A percentile compares a stretch with the other conserved stretches of the same genome.
phyloP scores from a whole-genome alignment of 2,329 filamentous ascomycete species.

The Sarocladium strictum region DNA sequence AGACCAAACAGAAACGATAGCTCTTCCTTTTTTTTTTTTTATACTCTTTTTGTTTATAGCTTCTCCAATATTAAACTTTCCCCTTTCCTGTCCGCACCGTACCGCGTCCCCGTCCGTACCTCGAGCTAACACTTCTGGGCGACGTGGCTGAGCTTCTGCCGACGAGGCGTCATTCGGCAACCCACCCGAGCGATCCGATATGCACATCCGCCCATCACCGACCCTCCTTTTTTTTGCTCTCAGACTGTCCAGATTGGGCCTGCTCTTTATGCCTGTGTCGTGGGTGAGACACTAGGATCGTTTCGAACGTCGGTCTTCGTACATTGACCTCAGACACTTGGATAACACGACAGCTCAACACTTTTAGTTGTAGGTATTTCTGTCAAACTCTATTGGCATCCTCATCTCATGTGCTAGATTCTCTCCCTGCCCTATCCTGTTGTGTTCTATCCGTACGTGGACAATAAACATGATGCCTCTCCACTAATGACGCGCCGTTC shows the following conservation, averaged over 20 bases:
- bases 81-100: neutral
- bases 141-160: neutral
- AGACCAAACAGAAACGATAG: no score
- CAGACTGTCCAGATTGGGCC: no score
- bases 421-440: neutral
- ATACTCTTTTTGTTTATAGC: no score
- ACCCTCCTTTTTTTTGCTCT: no score
- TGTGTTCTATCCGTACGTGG: no score
- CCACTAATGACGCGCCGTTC: no score
- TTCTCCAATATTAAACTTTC: neutral
- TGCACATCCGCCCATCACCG: neutral
- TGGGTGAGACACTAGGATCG: neutral
- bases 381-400: no score
- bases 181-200: neutral
- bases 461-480: no score
- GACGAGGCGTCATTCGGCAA: neutral
- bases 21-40: no score
- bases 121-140: neutral
- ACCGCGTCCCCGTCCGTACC: no score
- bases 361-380: no score
- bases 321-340: neutral
- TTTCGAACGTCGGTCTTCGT: neutral
- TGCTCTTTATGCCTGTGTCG: no score
- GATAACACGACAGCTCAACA: neutral
- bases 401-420: neutral